Percentiles rank a stretch among this genome's conserved stretches.
phyloP scores from a whole-genome alignment of 2,329 filamentous ascomycete genomes.

The Seiridium unicorne region DNA sequence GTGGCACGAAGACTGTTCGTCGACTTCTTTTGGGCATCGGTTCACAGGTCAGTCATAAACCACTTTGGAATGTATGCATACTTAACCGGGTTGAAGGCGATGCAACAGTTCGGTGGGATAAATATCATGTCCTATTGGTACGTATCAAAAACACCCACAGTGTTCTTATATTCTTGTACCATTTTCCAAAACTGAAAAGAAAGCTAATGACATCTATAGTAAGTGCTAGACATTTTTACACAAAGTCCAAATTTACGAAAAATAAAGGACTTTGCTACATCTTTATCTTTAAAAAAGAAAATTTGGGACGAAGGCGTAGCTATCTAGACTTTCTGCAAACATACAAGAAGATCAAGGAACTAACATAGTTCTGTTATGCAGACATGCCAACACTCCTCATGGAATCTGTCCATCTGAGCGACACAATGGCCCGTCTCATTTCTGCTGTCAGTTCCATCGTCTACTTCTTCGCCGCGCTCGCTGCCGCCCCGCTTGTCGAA shows the following conservation, averaged over 20 bases:
- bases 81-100: background rate
- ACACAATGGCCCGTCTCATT: constrained; percentile 48
- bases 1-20: constrained; percentile 22
- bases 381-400: constrained; percentile 41
- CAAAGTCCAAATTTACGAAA: no score
- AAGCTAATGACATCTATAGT: no score
- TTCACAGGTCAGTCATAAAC: background rate
- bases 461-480: constrained; percentile 21
- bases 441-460: constrained; percentile 40
- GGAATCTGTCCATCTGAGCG: constrained; percentile 45
- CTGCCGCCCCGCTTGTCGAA: constrained; percentile 27
- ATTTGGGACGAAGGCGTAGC: no score
- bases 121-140: constrained; percentile 21
- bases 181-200: no score
- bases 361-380: no score
- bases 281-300: no score
- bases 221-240: no score
- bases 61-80: background rate
- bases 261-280: no score
- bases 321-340: no score
- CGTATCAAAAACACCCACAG: no score
- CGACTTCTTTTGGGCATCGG: constrained; percentile 4
- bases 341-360: no score
- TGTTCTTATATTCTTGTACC: no score
- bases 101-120: constrained; percentile 14